phyloP scores from a whole-genome alignment of 257 asterid genomes.

The Nicotiana knightiana region DNA sequence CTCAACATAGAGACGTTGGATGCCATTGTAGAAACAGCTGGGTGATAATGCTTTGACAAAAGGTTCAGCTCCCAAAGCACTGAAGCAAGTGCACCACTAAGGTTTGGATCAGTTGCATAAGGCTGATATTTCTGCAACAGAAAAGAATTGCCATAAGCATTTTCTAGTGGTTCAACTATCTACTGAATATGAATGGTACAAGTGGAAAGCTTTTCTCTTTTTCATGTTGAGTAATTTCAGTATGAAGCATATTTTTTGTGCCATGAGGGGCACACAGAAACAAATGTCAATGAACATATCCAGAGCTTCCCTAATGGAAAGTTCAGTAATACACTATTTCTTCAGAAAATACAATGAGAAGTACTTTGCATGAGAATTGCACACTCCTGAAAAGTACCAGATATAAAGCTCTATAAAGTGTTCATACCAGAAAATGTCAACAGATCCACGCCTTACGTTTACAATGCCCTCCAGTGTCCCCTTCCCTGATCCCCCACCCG shows the following conservation, averaged over 20 bases:
- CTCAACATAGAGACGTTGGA: conserved; percentile 60
- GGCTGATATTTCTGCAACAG: conserved; percentile 76
- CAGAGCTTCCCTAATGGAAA: not conserved
- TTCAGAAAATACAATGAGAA: not conserved
- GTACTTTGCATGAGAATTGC: not conserved
- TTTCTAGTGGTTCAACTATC: not conserved
- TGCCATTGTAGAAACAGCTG: conserved; percentile 55
- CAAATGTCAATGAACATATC: not conserved
- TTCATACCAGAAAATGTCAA: not conserved
- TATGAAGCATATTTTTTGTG: not conserved
- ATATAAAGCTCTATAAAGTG: not conserved
- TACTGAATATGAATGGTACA: not conserved
- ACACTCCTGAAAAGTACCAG: not conserved
- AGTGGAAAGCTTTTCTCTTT: not conserved
- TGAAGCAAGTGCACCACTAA: conserved; percentile 90
- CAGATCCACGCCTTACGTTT: not conserved
- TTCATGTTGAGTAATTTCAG: not conserved
- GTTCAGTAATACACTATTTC: not conserved
- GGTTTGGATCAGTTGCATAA: conserved; percentile 77
- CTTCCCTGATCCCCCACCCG: not conserved
- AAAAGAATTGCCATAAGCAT: conserved; percentile 12
- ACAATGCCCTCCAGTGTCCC: not conserved
- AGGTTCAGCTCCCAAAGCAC: conserved; percentile 98
- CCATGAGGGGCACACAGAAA: not conserved
- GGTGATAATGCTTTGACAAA: conserved; percentile 71